Conservation (phyloP, 495 filamentous ascomycete genomes). For the Neurospora africana region DNA sequence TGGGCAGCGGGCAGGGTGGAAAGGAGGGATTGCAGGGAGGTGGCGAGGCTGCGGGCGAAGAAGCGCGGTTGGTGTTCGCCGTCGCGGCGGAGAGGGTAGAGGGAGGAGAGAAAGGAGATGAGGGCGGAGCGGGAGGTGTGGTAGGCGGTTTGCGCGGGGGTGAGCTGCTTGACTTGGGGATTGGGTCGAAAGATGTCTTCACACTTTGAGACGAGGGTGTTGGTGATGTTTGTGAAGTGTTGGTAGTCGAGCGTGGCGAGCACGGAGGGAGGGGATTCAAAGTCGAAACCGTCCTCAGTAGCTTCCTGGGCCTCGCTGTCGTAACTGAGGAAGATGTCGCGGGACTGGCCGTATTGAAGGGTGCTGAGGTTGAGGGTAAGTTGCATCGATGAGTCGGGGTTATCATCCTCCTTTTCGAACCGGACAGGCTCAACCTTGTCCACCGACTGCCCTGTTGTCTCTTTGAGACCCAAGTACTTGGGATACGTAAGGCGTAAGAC, state of each 20-base stretch:
- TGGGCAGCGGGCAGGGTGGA: constrained; percentile 8
- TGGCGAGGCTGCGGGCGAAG: constrained; percentile 20
- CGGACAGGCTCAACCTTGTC: constrained; percentile 11
- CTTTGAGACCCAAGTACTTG: constrained; percentile 15
- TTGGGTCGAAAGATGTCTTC: constrained; percentile 3
- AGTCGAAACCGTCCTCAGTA: background rate
- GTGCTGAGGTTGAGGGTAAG: constrained; percentile 28
- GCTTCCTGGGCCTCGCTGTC: background rate
- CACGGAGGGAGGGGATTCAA: constrained; percentile 9
- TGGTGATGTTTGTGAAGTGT: constrained; percentile 1
- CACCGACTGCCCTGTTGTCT: constrained; percentile 26
- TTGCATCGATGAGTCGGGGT: background rate
- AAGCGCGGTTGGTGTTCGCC: constrained; percentile 21
- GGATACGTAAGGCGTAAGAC: constrained; percentile 25
- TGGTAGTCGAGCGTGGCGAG: constrained; percentile 24
- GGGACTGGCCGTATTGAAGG: constrained; percentile 38
- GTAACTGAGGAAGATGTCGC: constrained; percentile 31
- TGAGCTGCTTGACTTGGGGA: constrained; percentile 4
- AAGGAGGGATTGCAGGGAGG: background rate
- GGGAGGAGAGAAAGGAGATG: constrained; percentile 26
- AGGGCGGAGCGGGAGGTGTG: constrained; percentile 33
- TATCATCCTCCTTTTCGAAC: background rate
- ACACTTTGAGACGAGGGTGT: background rate
- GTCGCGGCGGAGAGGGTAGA: constrained; percentile 17
- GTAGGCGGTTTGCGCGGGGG: constrained; percentile 22